Conservation (phyloP, 805 yeast species). For the Candida pseudofarinosa region DNA sequence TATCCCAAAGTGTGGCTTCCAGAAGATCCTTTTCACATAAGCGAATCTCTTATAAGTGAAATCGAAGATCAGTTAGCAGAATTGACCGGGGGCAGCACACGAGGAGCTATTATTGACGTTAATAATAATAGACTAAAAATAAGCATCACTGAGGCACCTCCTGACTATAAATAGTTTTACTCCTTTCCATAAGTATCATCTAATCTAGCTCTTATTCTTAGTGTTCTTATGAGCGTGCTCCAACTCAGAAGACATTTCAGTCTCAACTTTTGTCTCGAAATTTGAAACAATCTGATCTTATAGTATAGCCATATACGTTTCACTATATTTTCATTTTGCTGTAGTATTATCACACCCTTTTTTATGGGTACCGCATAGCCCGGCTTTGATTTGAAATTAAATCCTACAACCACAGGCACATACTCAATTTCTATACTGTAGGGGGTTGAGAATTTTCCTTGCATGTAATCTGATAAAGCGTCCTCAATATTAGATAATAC, state of each 20-base stretch:
- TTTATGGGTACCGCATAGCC: slow-evolving; percentile 25
- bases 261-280: neutral
- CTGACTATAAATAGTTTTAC: slow-evolving; percentile 22
- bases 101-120: slow-evolving; percentile 21
- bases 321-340: slow-evolving; percentile 10
- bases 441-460: slow-evolving; percentile 3
- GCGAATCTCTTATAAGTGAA: slow-evolving; percentile 17
- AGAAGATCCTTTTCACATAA: slow-evolving; percentile 28
- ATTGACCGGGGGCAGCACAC: slow-evolving; percentile 19
- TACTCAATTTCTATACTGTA: slow-evolving; percentile 12
- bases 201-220: slow-evolving; percentile 15
- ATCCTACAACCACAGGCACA: slow-evolving; percentile 31
- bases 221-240: slow-evolving; percentile 9
- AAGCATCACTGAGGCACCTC: slow-evolving; percentile 27
- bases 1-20: slow-evolving; percentile 40
- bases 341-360: slow-evolving; percentile 24
- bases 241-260: slow-evolving; percentile 2
- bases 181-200: slow-evolving; percentile 7
- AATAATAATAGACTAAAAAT: slow-evolving; percentile 6
- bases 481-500: slow-evolving; percentile 17
- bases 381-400: slow-evolving; percentile 17
- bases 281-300: slow-evolving; percentile 8
- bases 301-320: slow-evolving; percentile 25
- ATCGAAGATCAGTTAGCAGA: slow-evolving; percentile 12
- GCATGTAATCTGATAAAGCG: slow-evolving; percentile 12